Base-by-base conservation (phyloP, 208 protist genomes). In the Porcisia deanei region DNA sequence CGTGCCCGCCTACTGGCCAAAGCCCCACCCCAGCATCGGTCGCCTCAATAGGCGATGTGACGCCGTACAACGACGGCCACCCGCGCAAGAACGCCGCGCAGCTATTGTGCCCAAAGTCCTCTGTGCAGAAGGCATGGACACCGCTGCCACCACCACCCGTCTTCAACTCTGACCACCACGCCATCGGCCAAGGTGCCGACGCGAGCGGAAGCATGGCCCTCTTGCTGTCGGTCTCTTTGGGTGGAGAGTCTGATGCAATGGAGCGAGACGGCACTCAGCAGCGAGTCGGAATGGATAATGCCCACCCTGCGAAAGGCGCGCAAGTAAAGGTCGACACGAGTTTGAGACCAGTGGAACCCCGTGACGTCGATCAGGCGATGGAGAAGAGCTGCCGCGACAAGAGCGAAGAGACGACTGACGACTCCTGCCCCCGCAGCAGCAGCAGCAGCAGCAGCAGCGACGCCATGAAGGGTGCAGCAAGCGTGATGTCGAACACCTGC, bases 81-180 rank as follows among this genome's bases (percentile, higher is more conserved):
- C 54, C 57, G 20, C 60, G 75, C 16, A 75, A 73, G 57, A 72
- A 77, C 37, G 43, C 53, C 2, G 69, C 74, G 34, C 75, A 70
- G 63, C 71, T 77, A 1, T 65, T 55, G 10, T 74, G 70, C 43
- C 70, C 79, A 45, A 57, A 45, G 2, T 61, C 63, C 34, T 67
- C 41, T 20, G 39, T 49, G 34, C 70, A 60, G 41, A 47, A 14
- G 25, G 16, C 4, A 25, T 47, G 66, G 55, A 43, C 65, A 6
- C 6, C 57, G 61, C 30, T 20, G 64, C 47, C 54, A 34, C 39
- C 39, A 37, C 60, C 37, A 45, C 60, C 6, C 20, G 14, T 25
- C 8, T 65, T 65, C 60, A n/a, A 65, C 6, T 20, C 16, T 5
- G 37, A 30, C 39, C 22, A 64, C 22, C 18, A 53, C 68, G 59